A percentile compares a stretch with the other conserved stretches of the same genome.
Conservation (phyloP, 1,284 basidiomycete genomes). For the Stygiomarasmius scandens region DNA sequence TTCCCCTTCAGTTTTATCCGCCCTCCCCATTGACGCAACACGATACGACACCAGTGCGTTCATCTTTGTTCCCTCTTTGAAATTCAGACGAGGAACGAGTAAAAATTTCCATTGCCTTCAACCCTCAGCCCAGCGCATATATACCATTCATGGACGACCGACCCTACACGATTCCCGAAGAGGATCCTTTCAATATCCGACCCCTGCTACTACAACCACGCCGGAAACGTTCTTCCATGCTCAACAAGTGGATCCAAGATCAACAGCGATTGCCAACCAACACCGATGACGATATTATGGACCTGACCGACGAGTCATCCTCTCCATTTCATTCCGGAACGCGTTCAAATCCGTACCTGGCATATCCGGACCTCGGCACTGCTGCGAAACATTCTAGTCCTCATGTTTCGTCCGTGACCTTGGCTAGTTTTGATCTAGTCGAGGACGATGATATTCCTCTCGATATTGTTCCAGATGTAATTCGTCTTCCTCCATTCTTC, state of each 20-base stretch:
- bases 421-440: constrained; percentile 61
- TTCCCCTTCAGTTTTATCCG: neutral
- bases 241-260: constrained; percentile 71
- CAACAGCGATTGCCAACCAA: constrained; percentile 41
- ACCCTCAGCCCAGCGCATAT: neutral
- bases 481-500: constrained; percentile 7
- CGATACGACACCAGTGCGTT: neutral
- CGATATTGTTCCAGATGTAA: constrained; percentile 27
- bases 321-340: constrained; percentile 30
- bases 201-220: constrained; percentile 37
- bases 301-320: constrained; percentile 26
- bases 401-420: constrained; percentile 41
- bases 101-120: neutral
- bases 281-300: constrained; percentile 19
- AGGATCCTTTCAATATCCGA: constrained; percentile 48
- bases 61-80: neutral
- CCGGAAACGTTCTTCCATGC: constrained; percentile 55
- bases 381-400: constrained; percentile 20
- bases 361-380: constrained; percentile 50
- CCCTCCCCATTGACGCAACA: neutral
- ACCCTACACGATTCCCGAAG: constrained; percentile 50
- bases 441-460: constrained; percentile 50
- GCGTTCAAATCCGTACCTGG: constrained; percentile 50
- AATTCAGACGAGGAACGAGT: neutral
- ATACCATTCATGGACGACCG: constrained; percentile 29